Percentiles rank a stretch among this genome's conserved stretches.
These are phyloP conservation scores for Lecanosticta acicola DNA, from an alignment of 2,329 filamentous ascomycete genomes.

Conservation along the genomic window DNA sequence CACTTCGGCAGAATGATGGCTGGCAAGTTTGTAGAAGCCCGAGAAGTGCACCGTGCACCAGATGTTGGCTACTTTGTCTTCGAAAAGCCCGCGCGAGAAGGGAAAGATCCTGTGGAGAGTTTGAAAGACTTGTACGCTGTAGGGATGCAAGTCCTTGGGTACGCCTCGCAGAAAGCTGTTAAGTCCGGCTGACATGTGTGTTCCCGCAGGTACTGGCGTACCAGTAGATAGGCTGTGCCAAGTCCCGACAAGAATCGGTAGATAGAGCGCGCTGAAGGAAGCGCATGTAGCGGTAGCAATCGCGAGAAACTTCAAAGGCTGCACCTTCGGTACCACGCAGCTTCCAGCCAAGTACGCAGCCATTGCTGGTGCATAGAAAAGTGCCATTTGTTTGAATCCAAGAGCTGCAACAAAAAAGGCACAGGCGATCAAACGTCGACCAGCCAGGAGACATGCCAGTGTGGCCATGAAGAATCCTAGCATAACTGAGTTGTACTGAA, in stretches of 20 bases:
- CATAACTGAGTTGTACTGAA: too few species aligned
- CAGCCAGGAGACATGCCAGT: slow-evolving; percentile 95
- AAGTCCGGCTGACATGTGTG: slow-evolving; percentile 39
- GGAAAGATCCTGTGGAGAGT: slow-evolving; percentile 87
- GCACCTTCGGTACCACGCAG: slow-evolving; percentile 70
- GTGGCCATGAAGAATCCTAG: slow-evolving; percentile 99
- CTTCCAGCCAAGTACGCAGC: slow-evolving; percentile 87
- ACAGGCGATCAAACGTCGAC: slow-evolving; percentile 78
- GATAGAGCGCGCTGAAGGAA: slow-evolving; percentile 68
- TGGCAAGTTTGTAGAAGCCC: slow-evolving; percentile 73
- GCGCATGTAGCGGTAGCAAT: slow-evolving; percentile 68
- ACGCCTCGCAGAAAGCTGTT: slow-evolving; percentile 60
- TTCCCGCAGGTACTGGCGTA: slow-evolving; percentile 54
- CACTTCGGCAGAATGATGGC: slow-evolving; percentile 64
- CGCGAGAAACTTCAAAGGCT: slow-evolving; percentile 61
- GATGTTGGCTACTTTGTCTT: slow-evolving; percentile 97
- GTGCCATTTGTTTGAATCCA: slow-evolving; percentile 99
- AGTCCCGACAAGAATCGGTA: slow-evolving; percentile 68
- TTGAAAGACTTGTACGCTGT: slow-evolving; percentile 73
- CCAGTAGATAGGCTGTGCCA: slow-evolving; percentile 62
- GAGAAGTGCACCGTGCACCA: slow-evolving; percentile 87
- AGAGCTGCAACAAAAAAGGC: slow-evolving; percentile 89
- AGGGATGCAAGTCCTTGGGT: slow-evolving; percentile 66
- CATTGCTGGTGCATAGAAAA: slow-evolving; percentile 91
- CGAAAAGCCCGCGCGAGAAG: slow-evolving; percentile 90